Evolutionary conservation across 2,329 filamentous ascomycete genomes (phyloP).

Genomic region (Harringtonia aguacate): DNA sequence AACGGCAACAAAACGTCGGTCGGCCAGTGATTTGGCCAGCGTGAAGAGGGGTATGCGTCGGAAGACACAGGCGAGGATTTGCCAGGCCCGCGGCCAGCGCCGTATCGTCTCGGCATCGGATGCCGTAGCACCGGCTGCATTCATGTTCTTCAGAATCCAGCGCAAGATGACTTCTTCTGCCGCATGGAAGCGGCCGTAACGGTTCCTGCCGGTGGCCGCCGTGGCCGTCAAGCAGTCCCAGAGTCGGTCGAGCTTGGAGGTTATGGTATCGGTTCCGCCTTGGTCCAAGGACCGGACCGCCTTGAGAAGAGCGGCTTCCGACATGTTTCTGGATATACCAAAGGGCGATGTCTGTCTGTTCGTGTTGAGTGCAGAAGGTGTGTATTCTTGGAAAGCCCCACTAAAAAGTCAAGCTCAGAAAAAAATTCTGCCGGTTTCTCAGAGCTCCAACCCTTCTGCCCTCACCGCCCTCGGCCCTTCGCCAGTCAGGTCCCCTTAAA

Average conservation of each 20-base stretch:
- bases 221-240: slow-evolving; percentile 37
- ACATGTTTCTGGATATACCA: no score
- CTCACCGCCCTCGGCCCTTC: slow-evolving; percentile 32
- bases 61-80: slow-evolving; percentile 49
- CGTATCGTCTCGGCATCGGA: slow-evolving; percentile 39
- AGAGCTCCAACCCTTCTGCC: neutral
- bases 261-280: slow-evolving; percentile 29
- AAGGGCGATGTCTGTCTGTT: neutral
- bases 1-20: slow-evolving; percentile 56
- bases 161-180: slow-evolving; percentile 48
- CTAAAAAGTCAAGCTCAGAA: neutral
- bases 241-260: slow-evolving; percentile 35
- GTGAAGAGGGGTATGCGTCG: slow-evolving; percentile 57
- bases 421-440: slow-evolving; percentile 28
- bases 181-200: slow-evolving; percentile 33
- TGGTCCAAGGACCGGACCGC: slow-evolving; percentile 46
- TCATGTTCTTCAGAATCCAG: slow-evolving; percentile 55
- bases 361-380: no score
- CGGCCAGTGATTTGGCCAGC: slow-evolving; percentile 59
- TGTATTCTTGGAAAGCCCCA: no score
- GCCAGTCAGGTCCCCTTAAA: neutral
- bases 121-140: slow-evolving; percentile 29
- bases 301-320: slow-evolving; percentile 30
- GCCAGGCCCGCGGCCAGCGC: slow-evolving; percentile 48
- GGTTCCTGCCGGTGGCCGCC: slow-evolving; percentile 18